Conservation (phyloP, 2,329 filamentous ascomycete genomes). For the Elsinoe necatrix region DNA sequence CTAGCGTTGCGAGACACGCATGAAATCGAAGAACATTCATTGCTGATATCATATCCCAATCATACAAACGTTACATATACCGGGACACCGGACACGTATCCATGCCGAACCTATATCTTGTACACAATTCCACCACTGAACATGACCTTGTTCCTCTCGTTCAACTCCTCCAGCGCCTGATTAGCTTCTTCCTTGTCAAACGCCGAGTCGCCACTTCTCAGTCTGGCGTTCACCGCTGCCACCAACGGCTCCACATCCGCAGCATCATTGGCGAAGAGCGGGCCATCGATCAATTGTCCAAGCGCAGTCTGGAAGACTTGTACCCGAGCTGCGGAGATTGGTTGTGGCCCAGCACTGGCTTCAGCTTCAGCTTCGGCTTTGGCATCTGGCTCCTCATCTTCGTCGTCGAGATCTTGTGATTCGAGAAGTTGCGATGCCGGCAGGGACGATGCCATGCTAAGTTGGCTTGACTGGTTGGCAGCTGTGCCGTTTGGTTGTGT, state of each 20-base stretch:
- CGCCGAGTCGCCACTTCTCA: conserved; percentile 49
- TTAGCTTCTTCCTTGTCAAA: conserved; percentile 68
- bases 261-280: conserved; percentile 79
- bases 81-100: neutral
- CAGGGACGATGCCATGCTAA: conserved; percentile 71
- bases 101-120: conserved; percentile 28
- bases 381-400: conserved; percentile 26
- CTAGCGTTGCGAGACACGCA: neutral
- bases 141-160: conserved; percentile 84
- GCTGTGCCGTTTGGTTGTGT: conserved; percentile 29
- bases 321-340: conserved; percentile 56
- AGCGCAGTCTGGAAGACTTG: conserved; percentile 69
- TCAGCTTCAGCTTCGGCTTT: conserved; percentile 33
- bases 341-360: conserved; percentile 29
- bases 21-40: neutral
- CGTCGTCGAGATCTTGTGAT: conserved; percentile 39
- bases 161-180: conserved; percentile 69
- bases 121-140: conserved; percentile 44
- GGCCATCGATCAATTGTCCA: conserved; percentile 71
- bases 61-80: conserved; percentile 1
- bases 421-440: conserved; percentile 62
- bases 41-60: conserved; percentile 12
- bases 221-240: conserved; percentile 65
- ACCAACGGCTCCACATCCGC: conserved; percentile 69
- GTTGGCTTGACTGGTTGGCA: conserved; percentile 44